Percentiles rank a stretch among this genome's conserved stretches.
phyloP scores from a whole-genome alignment of 805 yeast genomes.

The Suhomyces kilbournensis region DNA sequence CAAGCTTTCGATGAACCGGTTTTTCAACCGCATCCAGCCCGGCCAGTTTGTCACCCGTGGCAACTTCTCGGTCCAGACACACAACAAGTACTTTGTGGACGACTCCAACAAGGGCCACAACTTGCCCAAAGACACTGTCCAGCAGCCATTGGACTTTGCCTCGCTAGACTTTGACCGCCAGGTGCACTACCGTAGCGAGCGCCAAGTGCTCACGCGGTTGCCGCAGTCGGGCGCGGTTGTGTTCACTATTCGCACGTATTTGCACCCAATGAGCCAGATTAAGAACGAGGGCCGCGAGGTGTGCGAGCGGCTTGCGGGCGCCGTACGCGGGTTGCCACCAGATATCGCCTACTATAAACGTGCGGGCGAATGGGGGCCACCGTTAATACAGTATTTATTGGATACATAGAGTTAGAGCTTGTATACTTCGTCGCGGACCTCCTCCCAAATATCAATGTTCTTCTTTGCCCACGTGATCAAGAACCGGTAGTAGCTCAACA shows the following conservation, averaged over 20 bases:
- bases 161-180: constrained; percentile 36
- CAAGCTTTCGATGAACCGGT: constrained; percentile 40
- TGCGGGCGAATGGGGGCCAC: constrained; percentile 66
- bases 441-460: constrained; percentile 67
- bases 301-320: constrained; percentile 54
- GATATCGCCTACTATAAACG: constrained; percentile 61
- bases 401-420: constrained; percentile 7
- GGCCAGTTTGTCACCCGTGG: constrained; percentile 40
- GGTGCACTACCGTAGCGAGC: constrained; percentile 43
- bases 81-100: constrained; percentile 32
- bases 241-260: constrained; percentile 41
- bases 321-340: constrained; percentile 61
- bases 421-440: constrained; percentile 44
- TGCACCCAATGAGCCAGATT: constrained; percentile 33
- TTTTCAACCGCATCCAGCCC: constrained; percentile 32
- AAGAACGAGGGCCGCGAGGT: constrained; percentile 33
- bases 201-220: constrained; percentile 39
- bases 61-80: constrained; percentile 42
- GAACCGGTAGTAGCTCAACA: constrained; percentile 52
- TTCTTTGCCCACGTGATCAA: constrained; percentile 65
- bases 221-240: constrained; percentile 38
- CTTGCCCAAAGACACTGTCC: constrained; percentile 22
- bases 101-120: constrained; percentile 41
- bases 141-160: constrained; percentile 23
- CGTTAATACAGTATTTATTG: constrained; percentile 34